Base-by-base conservation (phyloP, 306 rosid species). In the Prosopis cineraria region DNA sequence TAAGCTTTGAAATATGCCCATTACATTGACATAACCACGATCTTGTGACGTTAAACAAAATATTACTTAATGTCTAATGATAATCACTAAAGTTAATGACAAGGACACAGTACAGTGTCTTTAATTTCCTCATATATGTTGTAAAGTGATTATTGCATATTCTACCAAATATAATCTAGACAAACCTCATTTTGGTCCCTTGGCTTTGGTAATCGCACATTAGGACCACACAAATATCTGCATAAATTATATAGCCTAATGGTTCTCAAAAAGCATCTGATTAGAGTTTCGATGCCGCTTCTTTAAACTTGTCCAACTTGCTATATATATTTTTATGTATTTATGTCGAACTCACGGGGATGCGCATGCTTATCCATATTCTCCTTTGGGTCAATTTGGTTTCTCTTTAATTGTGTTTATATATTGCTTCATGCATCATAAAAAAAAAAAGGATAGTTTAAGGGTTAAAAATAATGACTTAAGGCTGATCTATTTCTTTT, bases 61-160 rank as follows among this genome's bases (percentile, higher is more conserved):
- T 55, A 76, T 84, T 73, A 53, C 9, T 78, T 78, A 74, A 81
- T 85, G 73, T 65, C 70, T 78, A 85, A 78, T 85, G 76, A 81
- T 85, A 78, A 78, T 78, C 34, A 76, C 48, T 81, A 81, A 81
- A 85, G 85, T 64, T 85, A 81, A 85, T 78, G 88, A 85, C 79
- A 81, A 52, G 79, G 88, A 85, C 85, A 77, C 43, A n/a, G n/a
- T n/a, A 7, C 8, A 14, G 64, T 72, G 68, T 78, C 71, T 84
- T 74, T 83, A 2, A 2, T 43, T 84, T 50, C 80, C 74, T 17
- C 20, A 4, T 45, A 68, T 24, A 80, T 77, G 60, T 52, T 62
- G 68, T 36, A 53, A 81, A 78, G 78, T 16, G 78, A 81, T 78
- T 48, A 31, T 34, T 73, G 25, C 50, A 72, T 34, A 34, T 80